Percentiles rank a stretch among this genome's conserved stretches.
Evolutionary conservation across 2,329 filamentous ascomycete genomes (phyloP).

Genomic region (Talaromyces sp.): DNA sequence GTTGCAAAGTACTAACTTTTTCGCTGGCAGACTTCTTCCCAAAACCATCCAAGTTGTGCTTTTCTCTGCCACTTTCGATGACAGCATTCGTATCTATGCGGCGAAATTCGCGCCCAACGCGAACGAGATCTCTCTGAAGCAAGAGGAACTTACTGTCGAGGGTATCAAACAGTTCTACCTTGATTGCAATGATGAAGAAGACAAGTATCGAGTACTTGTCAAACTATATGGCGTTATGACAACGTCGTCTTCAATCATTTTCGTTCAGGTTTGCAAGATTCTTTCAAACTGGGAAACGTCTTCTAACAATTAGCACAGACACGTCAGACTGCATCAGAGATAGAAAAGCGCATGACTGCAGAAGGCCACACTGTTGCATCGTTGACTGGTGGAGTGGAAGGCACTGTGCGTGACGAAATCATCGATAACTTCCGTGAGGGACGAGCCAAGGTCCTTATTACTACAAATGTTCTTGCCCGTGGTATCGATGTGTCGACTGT

Average conservation of each 20-base stretch:
- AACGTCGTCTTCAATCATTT: slow-evolving; percentile 95
- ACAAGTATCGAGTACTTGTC: slow-evolving; percentile 84
- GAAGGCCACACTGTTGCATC: slow-evolving; percentile 92
- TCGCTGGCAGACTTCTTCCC: slow-evolving; percentile 59
- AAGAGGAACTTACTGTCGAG: slow-evolving; percentile 89
- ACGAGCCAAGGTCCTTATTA: slow-evolving; percentile 90
- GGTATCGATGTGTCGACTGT: slow-evolving; percentile 91
- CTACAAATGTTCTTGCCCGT: slow-evolving; percentile 91
- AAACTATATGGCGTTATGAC: slow-evolving; percentile 95
- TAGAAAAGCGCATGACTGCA: slow-evolving; percentile 76
- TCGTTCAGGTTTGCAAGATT: slow-evolving; percentile 66
- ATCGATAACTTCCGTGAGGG: slow-evolving; percentile 83
- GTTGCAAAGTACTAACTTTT: slow-evolving; percentile 11
- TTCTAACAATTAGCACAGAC: slow-evolving; percentile 51
- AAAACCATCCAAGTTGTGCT: slow-evolving; percentile 77
- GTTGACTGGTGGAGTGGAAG: slow-evolving; percentile 83
- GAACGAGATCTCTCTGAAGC: slow-evolving; percentile 80
- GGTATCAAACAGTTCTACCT: slow-evolving; percentile 98
- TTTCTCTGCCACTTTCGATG: slow-evolving; percentile 92
- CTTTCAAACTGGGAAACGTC: background rate
- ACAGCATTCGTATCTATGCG: slow-evolving; percentile 79
- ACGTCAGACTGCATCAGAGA: slow-evolving; percentile 76
- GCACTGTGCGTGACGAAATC: slow-evolving; percentile 72
- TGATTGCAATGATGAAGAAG: slow-evolving; percentile 74
- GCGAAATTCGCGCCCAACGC: slow-evolving; percentile 77